Evolutionary conservation across 805 yeast genomes (phyloP), one percentile per base, ranked within the genome.

Genomic region (Hanseniaspora jakobsenii): DNA sequence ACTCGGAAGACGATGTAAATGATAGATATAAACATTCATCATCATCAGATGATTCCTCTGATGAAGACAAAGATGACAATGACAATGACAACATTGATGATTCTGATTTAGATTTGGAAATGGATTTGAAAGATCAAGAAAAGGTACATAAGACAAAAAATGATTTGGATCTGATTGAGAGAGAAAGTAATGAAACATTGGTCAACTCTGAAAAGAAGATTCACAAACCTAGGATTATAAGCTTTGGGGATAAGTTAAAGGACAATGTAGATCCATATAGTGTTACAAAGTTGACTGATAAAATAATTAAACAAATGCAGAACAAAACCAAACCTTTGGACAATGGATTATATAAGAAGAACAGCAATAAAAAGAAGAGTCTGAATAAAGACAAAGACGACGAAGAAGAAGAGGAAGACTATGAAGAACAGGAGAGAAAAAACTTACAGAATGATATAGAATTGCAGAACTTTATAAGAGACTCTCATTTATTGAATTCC

Each of bases 361-460:
- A 56, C 16, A 49, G 62, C 61, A 43, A 61, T 57, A 49, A 67
- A 64, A 59, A 49, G 56, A 62, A 50, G 58, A 63, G 6, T 61
- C 61, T 24, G 56, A 62, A 49, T 37, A 50, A 23, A 55, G 52
- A 35, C 44, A 42, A 38, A 35, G 38, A 41, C 23, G 30, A 48
- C 3, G 23, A 41, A 3, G 51, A 47, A 16, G 48, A 47, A 2
- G 50, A 59, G 5, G 60, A 57, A 13, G 56, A 60, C 3, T 60
- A 63, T 29, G 56, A 52, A 7, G 56, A 55, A 19, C 67, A 62
- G 19, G 72, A 71, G 24, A 64, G 61, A 28, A 74, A 78, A 22
- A 74, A 81, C 53, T 53, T 79, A 49, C 71, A 77, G 48, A 78
- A 80, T 51, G 91, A 81, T 58, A 54, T 79, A n/a, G 81, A 77